These are phyloP conservation scores for Blastobotrys terrestris DNA, from an alignment of 805 yeast genomes.

Conservation along the genomic window DNA sequence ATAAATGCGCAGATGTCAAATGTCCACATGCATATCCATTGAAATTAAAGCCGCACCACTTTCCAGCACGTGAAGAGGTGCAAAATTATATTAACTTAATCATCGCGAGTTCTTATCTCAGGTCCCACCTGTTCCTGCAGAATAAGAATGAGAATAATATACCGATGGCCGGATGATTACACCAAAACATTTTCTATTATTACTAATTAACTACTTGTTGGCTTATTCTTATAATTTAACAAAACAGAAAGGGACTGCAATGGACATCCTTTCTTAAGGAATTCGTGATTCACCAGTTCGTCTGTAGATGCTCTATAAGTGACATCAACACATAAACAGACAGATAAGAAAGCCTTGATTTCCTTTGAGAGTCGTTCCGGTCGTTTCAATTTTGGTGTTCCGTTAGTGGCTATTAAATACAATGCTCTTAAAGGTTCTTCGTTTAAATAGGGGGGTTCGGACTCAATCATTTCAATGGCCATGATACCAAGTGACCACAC, in stretches of 20 bases:
- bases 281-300: constrained; percentile 61
- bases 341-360: constrained; percentile 62
- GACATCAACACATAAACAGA: constrained; percentile 78
- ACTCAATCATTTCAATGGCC: constrained; percentile 84
- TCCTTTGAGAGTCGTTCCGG: constrained; percentile 69
- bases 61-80: background rate
- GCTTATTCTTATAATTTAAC: constrained; percentile 18
- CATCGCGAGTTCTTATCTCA: no score
- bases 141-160: no score
- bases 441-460: constrained; percentile 77
- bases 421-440: constrained; percentile 75
- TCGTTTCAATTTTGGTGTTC: constrained; percentile 89
- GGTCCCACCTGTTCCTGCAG: background rate
- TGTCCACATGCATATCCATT: no score
- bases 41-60: background rate
- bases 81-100: no score
- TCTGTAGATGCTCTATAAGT: constrained; percentile 74
- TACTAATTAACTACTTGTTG: background rate
- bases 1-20: no score
- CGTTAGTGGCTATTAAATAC: constrained; percentile 73
- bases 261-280: constrained; percentile 29
- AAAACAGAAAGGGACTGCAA: constrained; percentile 17
- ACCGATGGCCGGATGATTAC: background rate
- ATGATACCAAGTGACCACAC: constrained; percentile 80
- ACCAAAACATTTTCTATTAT: background rate